A percentile compares a stretch with the other conserved stretches of the same genome.
Evolutionary conservation across 2,329 filamentous ascomycete genomes (phyloP).

Genomic region (Cryphonectria japonica): DNA sequence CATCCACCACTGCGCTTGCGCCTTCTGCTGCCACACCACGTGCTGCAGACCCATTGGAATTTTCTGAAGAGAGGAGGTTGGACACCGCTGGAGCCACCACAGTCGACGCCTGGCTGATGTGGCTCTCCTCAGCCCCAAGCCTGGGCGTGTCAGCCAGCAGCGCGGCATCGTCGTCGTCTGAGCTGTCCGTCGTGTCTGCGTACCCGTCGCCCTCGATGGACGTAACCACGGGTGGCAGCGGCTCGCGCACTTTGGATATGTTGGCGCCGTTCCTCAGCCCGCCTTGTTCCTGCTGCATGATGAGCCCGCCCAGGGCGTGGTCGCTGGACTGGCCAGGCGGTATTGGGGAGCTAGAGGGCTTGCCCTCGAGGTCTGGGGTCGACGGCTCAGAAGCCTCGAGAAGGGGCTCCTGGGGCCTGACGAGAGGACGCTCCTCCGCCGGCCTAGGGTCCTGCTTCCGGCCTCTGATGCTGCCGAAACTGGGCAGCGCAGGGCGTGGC

Average conservation of each 20-base stretch:
- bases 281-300: conserved; percentile 52
- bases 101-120: conserved; percentile 29
- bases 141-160: conserved; percentile 30
- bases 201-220: conserved; percentile 70
- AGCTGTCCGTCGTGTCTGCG: conserved; percentile 57
- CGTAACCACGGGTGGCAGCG: conserved; percentile 71
- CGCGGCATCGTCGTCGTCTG: conserved; percentile 44
- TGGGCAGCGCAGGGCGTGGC: conserved; percentile 73
- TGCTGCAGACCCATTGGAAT: conserved; percentile 10
- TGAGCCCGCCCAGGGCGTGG: conserved; percentile 57
- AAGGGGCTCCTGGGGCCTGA: conserved; percentile 53
- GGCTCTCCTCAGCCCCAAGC: conserved; percentile 30
- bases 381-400: conserved; percentile 35
- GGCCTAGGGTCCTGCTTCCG: conserved; percentile 60
- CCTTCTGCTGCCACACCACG: background rate
- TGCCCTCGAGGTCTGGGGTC: conserved; percentile 27
- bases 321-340: conserved; percentile 61
- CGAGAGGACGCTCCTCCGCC: conserved; percentile 60
- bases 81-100: conserved; percentile 10
- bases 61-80: conserved; percentile 5
- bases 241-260: conserved; percentile 62
- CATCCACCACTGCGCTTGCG: conserved; percentile 24
- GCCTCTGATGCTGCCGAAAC: conserved; percentile 74
- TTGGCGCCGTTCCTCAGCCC: conserved; percentile 58
- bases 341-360: background rate